Percentiles rank a stretch among this genome's conserved stretches.
These are phyloP conservation scores for Blastomyces parvus DNA, from an alignment of 2,329 filamentous ascomycete genomes.

Conservation along the genomic window DNA sequence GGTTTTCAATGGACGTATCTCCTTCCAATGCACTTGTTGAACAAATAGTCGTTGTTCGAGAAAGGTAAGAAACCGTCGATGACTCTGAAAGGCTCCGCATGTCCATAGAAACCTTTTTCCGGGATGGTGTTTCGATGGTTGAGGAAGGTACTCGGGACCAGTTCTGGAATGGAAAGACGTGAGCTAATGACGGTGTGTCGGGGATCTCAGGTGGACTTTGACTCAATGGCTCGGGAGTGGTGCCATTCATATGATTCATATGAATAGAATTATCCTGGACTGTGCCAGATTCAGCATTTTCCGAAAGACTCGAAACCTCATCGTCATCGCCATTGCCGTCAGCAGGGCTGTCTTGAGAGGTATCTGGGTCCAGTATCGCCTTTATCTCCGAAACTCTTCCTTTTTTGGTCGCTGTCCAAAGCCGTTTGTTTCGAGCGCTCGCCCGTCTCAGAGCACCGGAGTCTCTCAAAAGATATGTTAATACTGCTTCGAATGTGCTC, in stretches of 20 bases:
- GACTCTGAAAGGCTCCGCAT: conserved; percentile 77
- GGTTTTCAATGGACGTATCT: conserved; percentile 68
- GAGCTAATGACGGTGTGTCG: conserved; percentile 47
- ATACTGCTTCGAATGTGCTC: conserved; percentile 89
- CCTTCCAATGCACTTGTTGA: conserved; percentile 70
- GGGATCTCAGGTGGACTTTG: conserved; percentile 14
- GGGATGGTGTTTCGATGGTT: background rate
- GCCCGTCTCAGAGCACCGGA: conserved; percentile 73
- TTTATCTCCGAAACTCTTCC: conserved; percentile 67
- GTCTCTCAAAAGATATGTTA: conserved; percentile 77
- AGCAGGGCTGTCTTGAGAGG: conserved; percentile 32
- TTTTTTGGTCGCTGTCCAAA: conserved; percentile 80
- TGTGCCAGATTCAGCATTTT: conserved; percentile 25
- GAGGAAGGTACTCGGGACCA: conserved; percentile 34
- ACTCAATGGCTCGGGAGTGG: conserved; percentile 16
- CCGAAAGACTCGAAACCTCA: conserved; percentile 23
- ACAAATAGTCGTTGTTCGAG: conserved; percentile 65
- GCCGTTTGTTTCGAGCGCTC: conserved; percentile 70
- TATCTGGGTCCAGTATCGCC: conserved; percentile 66
- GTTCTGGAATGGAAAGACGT: conserved; percentile 85
- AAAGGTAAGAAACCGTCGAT: conserved; percentile 74
- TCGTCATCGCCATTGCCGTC: conserved; percentile 35
- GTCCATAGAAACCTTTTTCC: conserved; percentile 82
- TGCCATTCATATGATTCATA: conserved; percentile 20
- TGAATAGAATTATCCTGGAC: conserved; percentile 19